Percentiles rank a stretch among this genome's conserved stretches.
phyloP scores from a whole-genome alignment of 2,329 filamentous ascomycete species.

The Pseudocercospora crystallina region DNA sequence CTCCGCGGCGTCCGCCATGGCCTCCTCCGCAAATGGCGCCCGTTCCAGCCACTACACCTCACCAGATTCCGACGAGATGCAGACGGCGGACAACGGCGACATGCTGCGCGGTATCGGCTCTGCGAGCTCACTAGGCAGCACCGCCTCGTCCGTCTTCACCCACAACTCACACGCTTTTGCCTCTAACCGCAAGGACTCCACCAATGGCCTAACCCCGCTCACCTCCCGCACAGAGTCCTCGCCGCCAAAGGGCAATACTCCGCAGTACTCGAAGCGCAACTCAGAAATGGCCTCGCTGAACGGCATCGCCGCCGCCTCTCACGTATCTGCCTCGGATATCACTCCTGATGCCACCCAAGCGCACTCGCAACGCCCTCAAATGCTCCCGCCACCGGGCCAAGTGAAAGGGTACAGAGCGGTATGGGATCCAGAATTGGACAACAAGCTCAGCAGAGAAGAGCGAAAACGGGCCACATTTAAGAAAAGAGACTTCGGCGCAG shows the following conservation, averaged over 20 bases:
- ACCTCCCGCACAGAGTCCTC: slow-evolving; percentile 64
- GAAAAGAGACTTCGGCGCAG: slow-evolving; percentile 39
- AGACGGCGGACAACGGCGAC: slow-evolving; percentile 54
- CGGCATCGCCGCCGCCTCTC: slow-evolving; percentile 23
- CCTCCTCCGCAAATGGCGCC: slow-evolving; percentile 12
- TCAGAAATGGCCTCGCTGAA: slow-evolving; percentile 29
- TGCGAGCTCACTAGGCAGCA: slow-evolving; percentile 69
- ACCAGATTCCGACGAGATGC: slow-evolving; percentile 32
- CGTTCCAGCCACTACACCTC: slow-evolving; percentile 29
- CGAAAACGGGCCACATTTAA: slow-evolving; percentile 41
- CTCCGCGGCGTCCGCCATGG: slow-evolving; percentile 6
- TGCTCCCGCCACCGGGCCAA: slow-evolving; percentile 52
- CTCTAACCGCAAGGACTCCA: slow-evolving; percentile 56
- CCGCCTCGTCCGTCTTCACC: slow-evolving; percentile 70
- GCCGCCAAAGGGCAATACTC: slow-evolving; percentile 59
- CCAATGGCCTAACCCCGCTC: slow-evolving; percentile 62
- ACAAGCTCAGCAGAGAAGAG: slow-evolving; percentile 58
- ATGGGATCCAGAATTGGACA: slow-evolving; percentile 65
- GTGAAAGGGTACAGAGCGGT: slow-evolving; percentile 59
- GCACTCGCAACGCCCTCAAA: slow-evolving; percentile 44
- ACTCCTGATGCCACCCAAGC: slow-evolving; percentile 38
- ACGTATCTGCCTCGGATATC: slow-evolving; percentile 29
- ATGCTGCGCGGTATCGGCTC: slow-evolving; percentile 70
- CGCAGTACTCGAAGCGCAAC: slow-evolving; percentile 35
- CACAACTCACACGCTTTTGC: slow-evolving; percentile 52